Conservation (phyloP, 1,284 basidiomycete species). For the Ceratobasidium sp. region DNA sequence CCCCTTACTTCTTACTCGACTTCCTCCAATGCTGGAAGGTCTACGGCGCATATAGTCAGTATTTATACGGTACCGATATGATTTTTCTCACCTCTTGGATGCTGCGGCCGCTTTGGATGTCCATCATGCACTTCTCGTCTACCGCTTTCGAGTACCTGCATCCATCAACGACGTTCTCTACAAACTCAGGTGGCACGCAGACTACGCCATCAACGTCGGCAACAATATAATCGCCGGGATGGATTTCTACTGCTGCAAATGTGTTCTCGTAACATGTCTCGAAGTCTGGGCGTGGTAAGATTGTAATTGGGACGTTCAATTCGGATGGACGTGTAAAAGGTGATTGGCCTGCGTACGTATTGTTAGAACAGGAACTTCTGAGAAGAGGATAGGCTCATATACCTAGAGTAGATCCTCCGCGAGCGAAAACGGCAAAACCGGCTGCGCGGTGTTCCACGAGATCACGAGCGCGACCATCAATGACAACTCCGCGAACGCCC, state of each 20-base stretch:
- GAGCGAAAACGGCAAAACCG: conserved; percentile 80
- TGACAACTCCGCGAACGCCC: conserved; percentile 76
- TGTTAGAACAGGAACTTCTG: neutral
- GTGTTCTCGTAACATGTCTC: conserved; percentile 50
- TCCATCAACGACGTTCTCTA: conserved; percentile 68
- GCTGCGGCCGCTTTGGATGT: conserved; percentile 60
- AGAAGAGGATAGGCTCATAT: neutral
- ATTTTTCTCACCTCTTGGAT: conserved; percentile 25
- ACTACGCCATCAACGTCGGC: conserved; percentile 94
- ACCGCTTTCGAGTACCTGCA: conserved; percentile 71
- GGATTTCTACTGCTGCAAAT: conserved; percentile 68
- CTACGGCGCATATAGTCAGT: conserved; percentile 15
- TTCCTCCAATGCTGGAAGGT: conserved; percentile 40
- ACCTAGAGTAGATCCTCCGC: conserved; percentile 86
- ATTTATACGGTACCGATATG: neutral
- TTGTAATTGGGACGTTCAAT: conserved; percentile 77
- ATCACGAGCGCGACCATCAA: conserved; percentile 84
- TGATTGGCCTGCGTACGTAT: conserved; percentile 61
- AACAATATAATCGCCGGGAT: conserved; percentile 85
- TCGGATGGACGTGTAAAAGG: conserved; percentile 87
- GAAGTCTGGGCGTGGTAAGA: conserved; percentile 59
- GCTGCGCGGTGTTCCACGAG: conserved; percentile 76
- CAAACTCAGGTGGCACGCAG: conserved; percentile 71
- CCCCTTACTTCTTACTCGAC: conserved; percentile 25
- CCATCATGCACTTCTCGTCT: conserved; percentile 79